These are phyloP conservation scores for Aspergillus awamori DNA, from an alignment of 2,329 filamentous ascomycete species.

Conservation along the genomic window DNA sequence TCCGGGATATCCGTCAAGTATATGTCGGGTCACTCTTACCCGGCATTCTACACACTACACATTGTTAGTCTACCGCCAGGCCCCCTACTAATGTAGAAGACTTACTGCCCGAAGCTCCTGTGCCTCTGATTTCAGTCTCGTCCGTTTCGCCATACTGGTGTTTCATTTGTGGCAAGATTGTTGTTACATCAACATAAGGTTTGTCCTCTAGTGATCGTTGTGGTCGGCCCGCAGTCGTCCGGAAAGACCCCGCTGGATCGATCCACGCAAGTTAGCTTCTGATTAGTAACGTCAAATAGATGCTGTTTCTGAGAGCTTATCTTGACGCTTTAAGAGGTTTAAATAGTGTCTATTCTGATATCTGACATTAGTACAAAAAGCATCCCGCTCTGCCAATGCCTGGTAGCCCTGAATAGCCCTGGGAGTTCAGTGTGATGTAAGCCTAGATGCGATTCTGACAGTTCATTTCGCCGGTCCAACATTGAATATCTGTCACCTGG, in stretches of 20 bases:
- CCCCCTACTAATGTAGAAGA: slow-evolving; percentile 32
- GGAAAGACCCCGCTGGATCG: not conserved
- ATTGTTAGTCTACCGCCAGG: slow-evolving; percentile 18
- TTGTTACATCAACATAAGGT: not conserved
- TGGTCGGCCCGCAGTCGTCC: not conserved
- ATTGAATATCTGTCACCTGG: no score
- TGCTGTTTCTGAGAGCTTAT: no score
- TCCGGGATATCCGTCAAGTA: not conserved
- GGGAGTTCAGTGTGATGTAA: no score
- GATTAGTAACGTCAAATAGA: no score
- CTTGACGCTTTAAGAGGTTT: not conserved
- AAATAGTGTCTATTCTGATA: no score
- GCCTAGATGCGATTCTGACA: no score
- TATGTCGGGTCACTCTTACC: slow-evolving; percentile 6
- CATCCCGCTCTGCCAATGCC: rapidly evolving
- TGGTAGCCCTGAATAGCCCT: no score
- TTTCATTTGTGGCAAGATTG: not conserved
- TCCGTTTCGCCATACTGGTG: not conserved
- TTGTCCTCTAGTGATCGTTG: not conserved
- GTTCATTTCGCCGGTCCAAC: no score
- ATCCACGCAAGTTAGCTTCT: not conserved
- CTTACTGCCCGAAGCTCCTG: slow-evolving; percentile 8
- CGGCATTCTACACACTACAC: slow-evolving; percentile 18
- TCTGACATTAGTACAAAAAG: no score
- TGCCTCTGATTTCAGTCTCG: not conserved